phyloP scores from a whole-genome alignment of 2,329 filamentous ascomycete species.

The Leptosphaerulina australis region DNA sequence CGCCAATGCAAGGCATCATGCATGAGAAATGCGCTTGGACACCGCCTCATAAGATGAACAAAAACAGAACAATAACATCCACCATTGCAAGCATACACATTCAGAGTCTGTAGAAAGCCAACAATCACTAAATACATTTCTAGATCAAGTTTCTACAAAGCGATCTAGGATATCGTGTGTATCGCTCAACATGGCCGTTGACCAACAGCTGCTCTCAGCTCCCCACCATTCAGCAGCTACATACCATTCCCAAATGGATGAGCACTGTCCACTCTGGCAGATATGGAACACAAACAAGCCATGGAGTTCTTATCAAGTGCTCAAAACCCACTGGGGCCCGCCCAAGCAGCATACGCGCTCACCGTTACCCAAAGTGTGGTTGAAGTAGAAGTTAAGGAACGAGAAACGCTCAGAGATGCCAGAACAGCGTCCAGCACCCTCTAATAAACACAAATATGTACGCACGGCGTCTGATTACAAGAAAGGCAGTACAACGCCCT shows the following conservation, averaged over 20 bases:
- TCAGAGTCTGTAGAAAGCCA: neutral
- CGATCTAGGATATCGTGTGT: slow-evolving; percentile 17
- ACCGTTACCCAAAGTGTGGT: slow-evolving; percentile 19
- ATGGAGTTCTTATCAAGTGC: slow-evolving; percentile 1
- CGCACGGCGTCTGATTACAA: slow-evolving; percentile 22
- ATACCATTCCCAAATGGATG: neutral
- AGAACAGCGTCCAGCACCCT: slow-evolving; percentile 4
- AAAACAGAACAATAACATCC: neutral
- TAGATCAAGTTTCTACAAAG: slow-evolving; percentile 10
- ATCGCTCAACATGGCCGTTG: slow-evolving; percentile 4
- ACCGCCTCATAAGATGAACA: slow-evolving; percentile 5
- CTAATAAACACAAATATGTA: neutral
- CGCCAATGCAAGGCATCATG: slow-evolving; percentile 15
- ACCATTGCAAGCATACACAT: neutral
- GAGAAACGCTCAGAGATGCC: slow-evolving; percentile 3
- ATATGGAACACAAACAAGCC: slow-evolving; percentile 7
- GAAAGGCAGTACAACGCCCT: slow-evolving; percentile 45
- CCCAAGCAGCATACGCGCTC: slow-evolving; percentile 34
- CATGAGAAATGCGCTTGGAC: slow-evolving; percentile 3
- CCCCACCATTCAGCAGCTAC: neutral
- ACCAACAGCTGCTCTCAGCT: neutral
- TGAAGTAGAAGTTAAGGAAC: slow-evolving; percentile 11
- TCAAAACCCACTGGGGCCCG: slow-evolving; percentile 37
- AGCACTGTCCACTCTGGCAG: neutral
- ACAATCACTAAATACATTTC: slow-evolving; percentile 1